phyloP scores from a whole-genome alignment of 768 basidiomycete genomes.

The Hypholoma sublateritium region DNA sequence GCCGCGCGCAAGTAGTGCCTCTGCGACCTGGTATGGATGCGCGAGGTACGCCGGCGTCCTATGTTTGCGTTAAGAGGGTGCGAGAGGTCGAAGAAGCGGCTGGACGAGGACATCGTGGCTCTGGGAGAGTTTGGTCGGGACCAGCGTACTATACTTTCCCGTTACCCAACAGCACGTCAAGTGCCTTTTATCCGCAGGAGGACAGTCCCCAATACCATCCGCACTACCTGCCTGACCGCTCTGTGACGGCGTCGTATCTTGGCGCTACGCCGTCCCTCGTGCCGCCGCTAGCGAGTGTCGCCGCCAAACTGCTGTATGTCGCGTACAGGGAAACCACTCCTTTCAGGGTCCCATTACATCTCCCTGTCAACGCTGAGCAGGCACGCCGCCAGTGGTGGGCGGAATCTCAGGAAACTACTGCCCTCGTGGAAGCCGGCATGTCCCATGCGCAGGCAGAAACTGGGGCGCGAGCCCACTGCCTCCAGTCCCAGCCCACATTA shows the following conservation, averaged over 20 bases:
- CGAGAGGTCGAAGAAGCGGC: too few relatives aligned
- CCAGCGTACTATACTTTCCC: not conserved
- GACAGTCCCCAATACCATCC: slow-evolving; percentile 10
- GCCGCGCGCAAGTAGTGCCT: slow-evolving; percentile 46
- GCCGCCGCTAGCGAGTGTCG: slow-evolving; percentile 49
- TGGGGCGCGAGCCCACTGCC: not conserved
- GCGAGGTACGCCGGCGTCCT: slow-evolving; percentile 47
- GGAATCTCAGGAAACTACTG: not conserved
- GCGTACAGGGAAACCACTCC: slow-evolving; percentile 52
- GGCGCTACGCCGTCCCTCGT: slow-evolving; percentile 24
- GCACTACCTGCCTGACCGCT: slow-evolving; percentile 14
- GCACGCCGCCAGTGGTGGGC: slow-evolving; percentile 2
- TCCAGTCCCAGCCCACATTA: not conserved
- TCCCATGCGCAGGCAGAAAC: not conserved
- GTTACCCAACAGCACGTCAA: not conserved
- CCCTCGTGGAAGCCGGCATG: not conserved
- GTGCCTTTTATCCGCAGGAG: slow-evolving; percentile 17
- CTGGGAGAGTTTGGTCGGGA: too few relatives aligned
- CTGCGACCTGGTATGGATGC: slow-evolving; percentile 67
- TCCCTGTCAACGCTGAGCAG: slow-evolving; percentile 25
- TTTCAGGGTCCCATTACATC: slow-evolving; percentile 39
- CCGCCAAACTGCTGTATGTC: slow-evolving; percentile 66
- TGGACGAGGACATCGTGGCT: too few relatives aligned
- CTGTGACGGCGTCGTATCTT: slow-evolving; percentile 29
- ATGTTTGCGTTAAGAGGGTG: too few relatives aligned